Conservation (phyloP, 192 early-diverging fungal genomes). For the Geranomyces variabilis region DNA sequence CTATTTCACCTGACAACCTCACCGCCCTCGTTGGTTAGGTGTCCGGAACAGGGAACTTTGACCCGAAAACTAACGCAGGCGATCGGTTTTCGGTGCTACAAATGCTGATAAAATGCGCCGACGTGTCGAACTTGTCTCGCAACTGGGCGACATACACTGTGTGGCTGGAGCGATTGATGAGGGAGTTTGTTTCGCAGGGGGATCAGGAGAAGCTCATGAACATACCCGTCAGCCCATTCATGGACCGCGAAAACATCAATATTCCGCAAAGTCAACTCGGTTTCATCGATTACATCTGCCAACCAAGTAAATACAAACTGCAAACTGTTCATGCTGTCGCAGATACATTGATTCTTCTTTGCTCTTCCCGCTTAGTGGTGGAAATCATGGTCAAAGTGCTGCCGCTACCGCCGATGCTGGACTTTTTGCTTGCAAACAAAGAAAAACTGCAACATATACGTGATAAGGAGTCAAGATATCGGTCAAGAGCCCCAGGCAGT, state of each 20-base stretch:
- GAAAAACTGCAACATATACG: constrained; percentile 6
- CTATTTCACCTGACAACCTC: too few relatives aligned
- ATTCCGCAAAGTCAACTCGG: constrained; percentile 64
- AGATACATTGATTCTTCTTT: background rate
- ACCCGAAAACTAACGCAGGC: constrained; percentile 17
- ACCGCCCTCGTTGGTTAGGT: constrained; percentile 1
- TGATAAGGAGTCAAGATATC: constrained; percentile 15
- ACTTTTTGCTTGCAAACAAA: constrained; percentile 10
- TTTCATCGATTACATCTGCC: constrained; percentile 58
- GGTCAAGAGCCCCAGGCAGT: background rate
- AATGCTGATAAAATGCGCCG: constrained; percentile 60
- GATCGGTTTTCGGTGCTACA: constrained; percentile 41
- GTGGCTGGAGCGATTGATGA: constrained; percentile 57
- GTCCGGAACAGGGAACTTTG: constrained; percentile 17
- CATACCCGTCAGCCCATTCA: constrained; percentile 53
- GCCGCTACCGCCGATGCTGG: constrained; percentile 24
- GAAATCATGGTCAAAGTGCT: constrained; percentile 12
- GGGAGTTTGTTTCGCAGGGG: constrained; percentile 59
- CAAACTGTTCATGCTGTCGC: background rate
- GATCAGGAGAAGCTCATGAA: constrained; percentile 52
- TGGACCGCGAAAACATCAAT: constrained; percentile 55
- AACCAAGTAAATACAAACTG: constrained; percentile 16
- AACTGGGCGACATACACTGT: constrained; percentile 33
- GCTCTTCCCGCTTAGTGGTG: constrained; percentile 6
- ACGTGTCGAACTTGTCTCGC: constrained; percentile 59